Evolutionary conservation across 257 asterid genomes (phyloP).

Genomic region (Fraxinus cuspidata): DNA sequence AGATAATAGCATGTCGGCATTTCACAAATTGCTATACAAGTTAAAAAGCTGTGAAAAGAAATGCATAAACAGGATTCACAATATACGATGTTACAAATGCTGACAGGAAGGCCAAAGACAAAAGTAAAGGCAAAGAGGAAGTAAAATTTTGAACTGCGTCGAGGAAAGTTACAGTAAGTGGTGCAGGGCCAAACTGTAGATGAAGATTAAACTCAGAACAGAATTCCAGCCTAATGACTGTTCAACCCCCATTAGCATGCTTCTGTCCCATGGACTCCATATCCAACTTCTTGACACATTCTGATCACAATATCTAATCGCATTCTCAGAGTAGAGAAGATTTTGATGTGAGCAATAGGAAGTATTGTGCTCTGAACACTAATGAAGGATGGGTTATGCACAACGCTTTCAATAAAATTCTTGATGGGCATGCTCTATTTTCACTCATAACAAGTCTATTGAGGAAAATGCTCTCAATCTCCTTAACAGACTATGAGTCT

Average conservation of each 20-base stretch:
- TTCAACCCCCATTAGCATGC: not conserved
- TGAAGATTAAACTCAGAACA: not conserved
- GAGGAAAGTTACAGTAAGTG: not conserved
- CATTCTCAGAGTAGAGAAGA: not conserved
- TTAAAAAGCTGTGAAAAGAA: slow-evolving; percentile 19
- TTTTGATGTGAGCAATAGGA: not conserved
- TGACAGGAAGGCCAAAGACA: not conserved
- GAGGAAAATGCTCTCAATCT: not conserved
- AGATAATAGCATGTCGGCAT: not conserved
- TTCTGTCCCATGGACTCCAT: not conserved
- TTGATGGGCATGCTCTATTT: not conserved
- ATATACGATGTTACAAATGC: not conserved
- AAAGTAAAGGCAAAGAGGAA: not conserved
- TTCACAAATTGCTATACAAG: slow-evolving; percentile 1
- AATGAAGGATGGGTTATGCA: not conserved
- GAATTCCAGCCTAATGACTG: not conserved
- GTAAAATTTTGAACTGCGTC: not conserved
- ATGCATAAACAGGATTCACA: slow-evolving; percentile 3
- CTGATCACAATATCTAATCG: not conserved
- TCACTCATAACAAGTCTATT: slow-evolving; percentile 4
- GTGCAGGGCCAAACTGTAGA: not conserved
- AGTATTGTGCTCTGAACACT: slow-evolving; percentile 1
- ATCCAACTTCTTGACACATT: not conserved
- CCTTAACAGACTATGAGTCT: not conserved
- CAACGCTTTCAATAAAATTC: not conserved